Base-by-base conservation (phyloP, 2,329 filamentous ascomycete species). In the Talaromyces sp. region DNA sequence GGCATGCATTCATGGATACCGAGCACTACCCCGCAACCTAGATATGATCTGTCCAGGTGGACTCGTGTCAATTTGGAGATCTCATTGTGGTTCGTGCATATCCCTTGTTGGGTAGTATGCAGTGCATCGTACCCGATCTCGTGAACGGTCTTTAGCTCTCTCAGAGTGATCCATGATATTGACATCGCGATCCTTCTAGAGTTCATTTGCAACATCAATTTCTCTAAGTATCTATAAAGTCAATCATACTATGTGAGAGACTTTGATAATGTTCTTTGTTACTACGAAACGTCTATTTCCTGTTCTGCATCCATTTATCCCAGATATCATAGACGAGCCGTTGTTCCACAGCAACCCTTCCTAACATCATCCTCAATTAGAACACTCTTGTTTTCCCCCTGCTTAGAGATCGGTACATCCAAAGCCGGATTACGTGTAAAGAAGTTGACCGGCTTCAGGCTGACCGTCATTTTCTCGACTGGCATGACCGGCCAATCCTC, bases 351-450 rank as follows among this genome's bases (percentile, higher is more conserved):
- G n/a, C 50, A 54, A 35, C n/a, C n/a, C 31, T 54, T 54, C 11
- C 23, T 31, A 54, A n/a, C 50, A 7, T 54, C 50, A 37, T 37
- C 50, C n/a, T 35, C 50, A 21, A 54, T 31, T 18, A 54, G 35
- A 21, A 54, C 50, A 16, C 50, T 54, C 18, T 54, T 54, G 5
- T 54, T 54, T 14, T 54, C 50, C 2, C 31, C 50, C 31, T 54
- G 50, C 9, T 31, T 54, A 3, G 50, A 54, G 9, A 54, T 54
- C 11, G 79, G 78, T 4, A 81, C 79, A 67, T 81, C 79, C 42
- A 83, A 66, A 16, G 79, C 79, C 0, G 81, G 60, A 44, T 62
- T 62, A 2, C 39, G 40, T 3, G 39, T 57, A 23, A 63, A 63
- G 9, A 63, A 63, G 18, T 52, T 46, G n/a, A 28, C 31, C 2